Evolutionary conservation across 257 asterid species (phyloP).

Genomic region (Primulina tabacum): DNA sequence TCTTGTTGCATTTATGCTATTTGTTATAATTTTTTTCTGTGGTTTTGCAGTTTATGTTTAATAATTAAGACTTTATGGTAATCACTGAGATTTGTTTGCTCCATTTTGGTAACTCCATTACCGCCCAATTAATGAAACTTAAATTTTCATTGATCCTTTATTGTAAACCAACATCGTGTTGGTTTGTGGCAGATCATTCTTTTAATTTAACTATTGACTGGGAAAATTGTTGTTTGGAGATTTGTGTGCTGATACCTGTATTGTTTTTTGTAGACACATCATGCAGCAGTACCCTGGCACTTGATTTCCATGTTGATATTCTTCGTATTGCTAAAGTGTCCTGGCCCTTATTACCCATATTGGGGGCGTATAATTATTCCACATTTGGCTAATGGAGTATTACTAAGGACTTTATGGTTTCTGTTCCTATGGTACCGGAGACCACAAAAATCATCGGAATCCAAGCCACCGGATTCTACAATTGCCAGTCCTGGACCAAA

Average conservation of each 20-base stretch:
- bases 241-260: background rate
- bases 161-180: background rate
- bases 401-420: background rate
- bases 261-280: background rate
- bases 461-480: background rate
- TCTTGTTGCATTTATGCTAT: background rate
- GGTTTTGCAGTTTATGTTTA: background rate
- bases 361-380: background rate
- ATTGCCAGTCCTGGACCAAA: background rate
- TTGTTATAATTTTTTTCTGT: background rate
- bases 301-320: background rate
- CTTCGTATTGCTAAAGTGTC: background rate
- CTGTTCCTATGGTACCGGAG: background rate
- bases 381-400: background rate
- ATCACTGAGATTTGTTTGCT: background rate
- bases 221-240: background rate
- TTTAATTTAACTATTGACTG: background rate
- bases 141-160: background rate
- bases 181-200: background rate
- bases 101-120: background rate
- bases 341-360: background rate
- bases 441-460: background rate
- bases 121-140: background rate
- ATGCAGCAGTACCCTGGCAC: constrained; percentile 1
- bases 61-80: background rate